Evolutionary conservation across 345 rosid species (phyloP), one percentile per base, ranked within the genome.

Genomic region (Cardiospermum halicacabum): DNA sequence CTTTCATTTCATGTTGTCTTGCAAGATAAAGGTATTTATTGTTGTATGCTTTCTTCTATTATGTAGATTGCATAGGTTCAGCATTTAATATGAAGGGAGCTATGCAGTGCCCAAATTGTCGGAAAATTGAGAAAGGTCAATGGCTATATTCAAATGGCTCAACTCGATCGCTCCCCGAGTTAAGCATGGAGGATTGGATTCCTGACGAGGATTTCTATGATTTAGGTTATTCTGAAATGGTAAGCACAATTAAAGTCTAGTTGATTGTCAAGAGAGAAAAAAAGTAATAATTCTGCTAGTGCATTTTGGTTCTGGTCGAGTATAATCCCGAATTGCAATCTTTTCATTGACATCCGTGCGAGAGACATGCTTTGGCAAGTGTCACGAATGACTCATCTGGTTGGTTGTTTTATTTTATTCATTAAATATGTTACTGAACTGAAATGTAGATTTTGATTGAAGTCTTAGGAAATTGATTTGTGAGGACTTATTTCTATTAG

Each of bases 91-190:
- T 66, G 84, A 88, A 85, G 67, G 95, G 91, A 67, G 76, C 82
- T 60, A 88, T 88, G 95, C 95, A 88, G 67, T 88, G 95, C 70
- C 95, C 95, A 4, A 88, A 88, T 71, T 88, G 95, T 67, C 82
- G 91, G 19, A 77, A 80, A 63, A 64, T 85, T 64, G 95, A 85
- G 68, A 88, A 82, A 59, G 95, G 95, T 69, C 89, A 79, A 55
- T 88, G 95, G 95, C 65, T 84, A 55, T 85, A 55, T 74, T 86
- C 89, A 5, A 85, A 75, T 71, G 95, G 84, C 3, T 83, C 87
- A 30, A 0, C 79, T 62, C 78, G 82, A 12, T 65, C 80, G 3
- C 53, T 66, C 49, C 89, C 82, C 10, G 95, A 88, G 72, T 71
- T 78, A 54, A 68, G 66, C 80, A 72, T 80, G 77, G 91, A 88